Evolutionary conservation across 2,329 filamentous ascomycete species (phyloP).

Genomic region (Botrytis paeoniae): DNA sequence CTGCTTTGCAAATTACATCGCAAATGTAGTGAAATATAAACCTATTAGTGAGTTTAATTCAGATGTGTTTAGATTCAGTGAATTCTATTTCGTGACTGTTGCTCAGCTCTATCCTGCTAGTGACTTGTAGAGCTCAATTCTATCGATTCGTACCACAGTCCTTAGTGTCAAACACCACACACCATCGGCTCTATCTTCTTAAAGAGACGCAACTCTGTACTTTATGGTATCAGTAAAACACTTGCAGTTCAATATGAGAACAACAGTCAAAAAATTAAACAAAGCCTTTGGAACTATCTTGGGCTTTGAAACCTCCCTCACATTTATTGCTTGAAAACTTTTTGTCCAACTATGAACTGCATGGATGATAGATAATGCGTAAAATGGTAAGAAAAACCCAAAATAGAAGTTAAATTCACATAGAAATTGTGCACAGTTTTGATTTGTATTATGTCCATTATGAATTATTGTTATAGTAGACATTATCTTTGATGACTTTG

Average conservation of each 20-base stretch:
- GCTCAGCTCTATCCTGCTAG: not conserved
- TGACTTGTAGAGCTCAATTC: not conserved
- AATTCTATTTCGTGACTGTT: not conserved
- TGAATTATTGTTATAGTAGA: not conserved
- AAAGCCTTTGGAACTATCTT: too few relatives aligned
- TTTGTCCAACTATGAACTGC: fast-evolving
- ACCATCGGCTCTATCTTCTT: too few relatives aligned
- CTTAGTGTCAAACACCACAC: too few relatives aligned
- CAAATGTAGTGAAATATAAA: not conserved
- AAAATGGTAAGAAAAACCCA: fast-evolving
- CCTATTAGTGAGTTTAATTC: too few relatives aligned
- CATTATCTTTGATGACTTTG: not conserved
- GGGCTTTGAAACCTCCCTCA: too few relatives aligned
- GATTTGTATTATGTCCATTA: not conserved
- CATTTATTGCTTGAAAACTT: not conserved
- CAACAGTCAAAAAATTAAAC: too few relatives aligned
- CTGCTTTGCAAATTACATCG: not conserved
- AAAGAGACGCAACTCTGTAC: too few relatives aligned
- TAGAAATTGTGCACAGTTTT: not conserved
- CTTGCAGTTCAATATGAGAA: too few relatives aligned
- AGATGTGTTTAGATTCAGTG: too few relatives aligned
- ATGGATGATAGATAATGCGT: not conserved
- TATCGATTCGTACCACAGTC: not conserved
- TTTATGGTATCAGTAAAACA: too few relatives aligned
- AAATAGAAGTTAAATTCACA: not conserved